Evolutionary conservation across 129 eudicot species (phyloP).

Genomic region (Saussurea involucrata): DNA sequence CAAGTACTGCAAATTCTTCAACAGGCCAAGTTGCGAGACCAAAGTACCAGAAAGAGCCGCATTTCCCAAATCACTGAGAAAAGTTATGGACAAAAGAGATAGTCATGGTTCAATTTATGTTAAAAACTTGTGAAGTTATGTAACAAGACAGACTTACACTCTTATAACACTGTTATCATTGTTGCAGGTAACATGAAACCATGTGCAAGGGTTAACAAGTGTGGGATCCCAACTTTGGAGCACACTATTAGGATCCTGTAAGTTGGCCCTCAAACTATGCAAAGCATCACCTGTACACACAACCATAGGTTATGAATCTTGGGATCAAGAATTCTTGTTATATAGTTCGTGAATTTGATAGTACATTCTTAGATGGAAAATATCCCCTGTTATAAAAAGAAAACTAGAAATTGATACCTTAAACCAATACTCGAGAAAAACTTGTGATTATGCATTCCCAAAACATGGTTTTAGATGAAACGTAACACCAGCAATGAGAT

Average conservation of each 20-base stretch:
- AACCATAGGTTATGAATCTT: background rate
- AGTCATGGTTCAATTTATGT: background rate
- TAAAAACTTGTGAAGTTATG: background rate
- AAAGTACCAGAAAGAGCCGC: conserved; percentile 81
- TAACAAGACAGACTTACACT: conserved; percentile 45
- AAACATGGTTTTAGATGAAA: no score
- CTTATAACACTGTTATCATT: conserved; percentile 80
- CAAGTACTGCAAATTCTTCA: conserved; percentile 86
- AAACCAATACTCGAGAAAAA: background rate
- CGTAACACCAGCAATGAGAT: no score
- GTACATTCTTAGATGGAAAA: background rate
- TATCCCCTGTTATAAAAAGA: background rate
- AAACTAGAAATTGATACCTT: background rate
- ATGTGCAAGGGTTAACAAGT: conserved; percentile 85
- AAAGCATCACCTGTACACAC: conserved; percentile 68
- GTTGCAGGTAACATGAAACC: conserved; percentile 92
- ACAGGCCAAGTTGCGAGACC: conserved; percentile 71
- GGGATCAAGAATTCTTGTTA: background rate
- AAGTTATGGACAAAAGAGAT: background rate
- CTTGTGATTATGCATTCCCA: no score
- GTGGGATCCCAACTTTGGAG: conserved; percentile 94
- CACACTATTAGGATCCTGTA: conserved; percentile 76
- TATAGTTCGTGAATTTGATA: background rate
- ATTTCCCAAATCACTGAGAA: conserved; percentile 80
- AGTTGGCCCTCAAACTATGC: conserved; percentile 52